Base-by-base conservation (phyloP, 352 stramenopile genomes). In the Globisporangium iwayamae region DNA sequence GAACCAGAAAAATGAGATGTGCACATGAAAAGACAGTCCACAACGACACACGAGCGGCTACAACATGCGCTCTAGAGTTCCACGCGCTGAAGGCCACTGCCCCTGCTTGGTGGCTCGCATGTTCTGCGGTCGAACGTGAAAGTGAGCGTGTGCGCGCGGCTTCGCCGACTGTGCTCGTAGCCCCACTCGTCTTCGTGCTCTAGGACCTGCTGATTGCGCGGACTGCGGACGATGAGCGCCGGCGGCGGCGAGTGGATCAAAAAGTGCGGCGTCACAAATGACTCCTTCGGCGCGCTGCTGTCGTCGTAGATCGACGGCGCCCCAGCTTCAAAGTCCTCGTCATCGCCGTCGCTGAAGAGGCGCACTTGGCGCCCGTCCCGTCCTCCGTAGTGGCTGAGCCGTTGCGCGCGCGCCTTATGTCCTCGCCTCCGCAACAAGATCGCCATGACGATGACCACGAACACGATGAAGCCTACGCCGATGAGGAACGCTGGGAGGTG, bases 191-290 rank as follows among this genome's bases (percentile, higher is more conserved):
- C 52, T 13, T 57, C 51, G 3, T 43, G 14, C 30, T 56, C 32
- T 8, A 28, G 14, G n/a, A 57, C 14, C 39, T 62, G 39, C 39
- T 62, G 39, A 25, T 30, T 54, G 41, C 39, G 41, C 28, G 39
- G 56, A 39, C 56, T 52, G 8, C 25, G 16, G 10, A 28, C 25
- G 25, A 32, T 54, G 16, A 62, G 58, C 32, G 39, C 18, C 4
- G 48, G 41, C 22, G 48, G 41, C 22, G 59, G 59, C 36, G 59
- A 65, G 22, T 58, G 48, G 20, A 61, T 43, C 1, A 65, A 7
- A 2, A 65, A 58, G 14, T 65, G 59, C 34, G 48, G 59, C 48
- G 50, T 58, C 48, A 65, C 59, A 4, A 65, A 52, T 36, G 59
- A 65, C n/a, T 39, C 50, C 18, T 51, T 65, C n/a, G 38, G 45